A percentile compares a stretch with the other conserved stretches of the same genome.
Evolutionary conservation across 2,329 filamentous ascomycete genomes (phyloP).

Genomic region (Ceratocystis lukuohia): DNA sequence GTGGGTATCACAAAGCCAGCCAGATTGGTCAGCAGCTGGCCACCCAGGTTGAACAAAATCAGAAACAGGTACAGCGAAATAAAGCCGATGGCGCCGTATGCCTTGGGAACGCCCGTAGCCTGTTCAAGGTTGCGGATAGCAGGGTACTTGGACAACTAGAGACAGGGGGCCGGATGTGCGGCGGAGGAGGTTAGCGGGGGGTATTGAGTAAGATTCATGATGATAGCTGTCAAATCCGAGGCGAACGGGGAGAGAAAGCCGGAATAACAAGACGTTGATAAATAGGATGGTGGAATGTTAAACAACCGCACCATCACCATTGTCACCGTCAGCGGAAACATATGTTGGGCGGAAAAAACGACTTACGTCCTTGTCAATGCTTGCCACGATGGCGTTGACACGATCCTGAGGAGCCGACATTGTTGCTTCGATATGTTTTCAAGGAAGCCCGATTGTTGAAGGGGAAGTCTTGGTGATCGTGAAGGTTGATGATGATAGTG

Average conservation of each 20-base stretch:
- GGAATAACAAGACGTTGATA: too few relatives aligned
- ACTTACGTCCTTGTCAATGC: constrained; percentile 73
- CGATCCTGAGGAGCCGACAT: constrained; percentile 67
- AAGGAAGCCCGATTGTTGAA: too few relatives aligned
- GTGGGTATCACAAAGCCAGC: constrained; percentile 71
- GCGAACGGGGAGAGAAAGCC: too few relatives aligned
- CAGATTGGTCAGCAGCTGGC: constrained; percentile 76
- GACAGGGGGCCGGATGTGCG: not conserved
- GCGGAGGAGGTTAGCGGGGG: constrained; percentile 5
- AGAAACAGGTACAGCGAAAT: constrained; percentile 76
- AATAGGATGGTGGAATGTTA: too few relatives aligned
- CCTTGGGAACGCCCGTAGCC: constrained; percentile 70
- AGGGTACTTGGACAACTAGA: constrained; percentile 73
- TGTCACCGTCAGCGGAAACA: not conserved
- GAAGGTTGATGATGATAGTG: not conserved
- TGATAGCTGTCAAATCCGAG: too few relatives aligned
- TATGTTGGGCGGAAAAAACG: not conserved
- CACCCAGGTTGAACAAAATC: constrained; percentile 83
- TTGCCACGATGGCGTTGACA: constrained; percentile 60
- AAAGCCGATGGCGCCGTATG: constrained; percentile 66
- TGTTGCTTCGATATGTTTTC: constrained; percentile 23
- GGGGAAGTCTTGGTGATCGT: too few relatives aligned
- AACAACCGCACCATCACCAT: not conserved
- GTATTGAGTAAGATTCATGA: not conserved
- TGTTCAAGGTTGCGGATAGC: constrained; percentile 74